phyloP scores from a whole-genome alignment of 768 basidiomycete species.

The Pleurotus giganteus region DNA sequence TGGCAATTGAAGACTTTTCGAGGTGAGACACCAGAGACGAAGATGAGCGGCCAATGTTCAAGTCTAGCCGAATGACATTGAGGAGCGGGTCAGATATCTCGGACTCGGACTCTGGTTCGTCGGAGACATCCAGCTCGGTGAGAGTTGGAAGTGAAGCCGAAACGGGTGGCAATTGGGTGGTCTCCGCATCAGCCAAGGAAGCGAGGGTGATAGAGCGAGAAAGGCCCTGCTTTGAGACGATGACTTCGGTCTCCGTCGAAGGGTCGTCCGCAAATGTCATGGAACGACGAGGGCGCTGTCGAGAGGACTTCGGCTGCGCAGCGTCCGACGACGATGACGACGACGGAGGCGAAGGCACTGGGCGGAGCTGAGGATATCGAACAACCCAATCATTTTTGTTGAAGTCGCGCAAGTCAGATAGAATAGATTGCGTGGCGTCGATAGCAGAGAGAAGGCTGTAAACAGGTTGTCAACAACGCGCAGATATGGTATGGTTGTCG shows the following conservation, averaged over 20 bases:
- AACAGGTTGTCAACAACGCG: conserved; percentile 1
- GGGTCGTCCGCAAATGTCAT: conserved; percentile 88
- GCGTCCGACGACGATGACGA: neutral
- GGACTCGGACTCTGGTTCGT: conserved; percentile 24
- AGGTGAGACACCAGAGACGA: conserved; percentile 84
- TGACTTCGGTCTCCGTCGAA: conserved; percentile 59
- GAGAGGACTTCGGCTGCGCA: neutral
- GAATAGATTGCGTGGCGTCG: conserved; percentile 63
- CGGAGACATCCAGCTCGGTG: conserved; percentile 24
- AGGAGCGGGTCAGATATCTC: conserved; percentile 19
- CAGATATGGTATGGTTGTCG: no score
- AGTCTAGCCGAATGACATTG: conserved; percentile 86
- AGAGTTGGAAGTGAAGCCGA: conserved; percentile 13
- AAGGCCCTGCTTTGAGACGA: conserved; percentile 50
- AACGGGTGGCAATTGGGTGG: conserved; percentile 14
- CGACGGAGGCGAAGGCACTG: neutral
- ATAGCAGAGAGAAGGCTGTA: conserved; percentile 75
- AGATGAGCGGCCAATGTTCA: conserved; percentile 80
- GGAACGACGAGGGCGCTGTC: conserved; percentile 50
- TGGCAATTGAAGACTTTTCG: conserved; percentile 90
- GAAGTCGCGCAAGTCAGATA: conserved; percentile 72
- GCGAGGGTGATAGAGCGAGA: conserved; percentile 60
- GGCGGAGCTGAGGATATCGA: conserved; percentile 74
- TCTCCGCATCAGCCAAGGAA: conserved; percentile 40
- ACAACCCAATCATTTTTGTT: conserved; percentile 88